These are phyloP conservation scores for Penicillium verhagenii DNA, from an alignment of 495 filamentous ascomycete genomes.

Conservation along the genomic window DNA sequence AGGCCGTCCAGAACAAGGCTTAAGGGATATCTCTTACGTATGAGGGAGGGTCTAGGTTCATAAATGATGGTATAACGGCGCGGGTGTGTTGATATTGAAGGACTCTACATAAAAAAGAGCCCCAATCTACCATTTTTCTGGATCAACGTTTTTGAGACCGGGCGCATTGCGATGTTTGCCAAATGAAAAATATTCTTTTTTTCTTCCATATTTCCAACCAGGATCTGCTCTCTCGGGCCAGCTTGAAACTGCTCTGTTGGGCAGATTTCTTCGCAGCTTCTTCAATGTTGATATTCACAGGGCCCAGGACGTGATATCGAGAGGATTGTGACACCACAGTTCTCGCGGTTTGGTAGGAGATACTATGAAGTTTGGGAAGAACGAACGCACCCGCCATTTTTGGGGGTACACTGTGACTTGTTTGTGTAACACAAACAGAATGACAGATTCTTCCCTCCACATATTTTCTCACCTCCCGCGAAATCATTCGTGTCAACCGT, in stretches of 20 bases:
- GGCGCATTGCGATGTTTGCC: slow-evolving; percentile 33
- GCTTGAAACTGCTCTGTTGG: background rate
- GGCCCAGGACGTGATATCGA: background rate
- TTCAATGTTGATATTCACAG: background rate
- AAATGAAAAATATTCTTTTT: slow-evolving; percentile 26
- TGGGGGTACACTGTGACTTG: background rate
- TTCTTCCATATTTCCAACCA: background rate
- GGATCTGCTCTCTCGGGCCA: background rate
- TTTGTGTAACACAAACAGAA: background rate
- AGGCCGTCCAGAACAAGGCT: slow-evolving; percentile 49
- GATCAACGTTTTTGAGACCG: slow-evolving; percentile 28
- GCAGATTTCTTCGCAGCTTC: background rate
- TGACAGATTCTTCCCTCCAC: background rate
- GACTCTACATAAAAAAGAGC: slow-evolving; percentile 33
- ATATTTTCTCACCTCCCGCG: background rate
- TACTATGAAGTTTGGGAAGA: background rate
- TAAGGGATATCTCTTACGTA: slow-evolving; percentile 31
- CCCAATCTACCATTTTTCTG: slow-evolving; percentile 33
- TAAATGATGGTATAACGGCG: slow-evolving; percentile 38
- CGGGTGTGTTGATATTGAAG: slow-evolving; percentile 36
- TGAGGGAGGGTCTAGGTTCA: slow-evolving; percentile 33
- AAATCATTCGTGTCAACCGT: background rate
- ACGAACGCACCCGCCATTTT: background rate
- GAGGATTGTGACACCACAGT: background rate
- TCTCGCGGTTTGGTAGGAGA: background rate